Percentiles rank a stretch among this genome's conserved stretches.
These are phyloP conservation scores for Lactarius pseudohatsudake DNA, from an alignment of 768 basidiomycete species.

Conservation along the genomic window DNA sequence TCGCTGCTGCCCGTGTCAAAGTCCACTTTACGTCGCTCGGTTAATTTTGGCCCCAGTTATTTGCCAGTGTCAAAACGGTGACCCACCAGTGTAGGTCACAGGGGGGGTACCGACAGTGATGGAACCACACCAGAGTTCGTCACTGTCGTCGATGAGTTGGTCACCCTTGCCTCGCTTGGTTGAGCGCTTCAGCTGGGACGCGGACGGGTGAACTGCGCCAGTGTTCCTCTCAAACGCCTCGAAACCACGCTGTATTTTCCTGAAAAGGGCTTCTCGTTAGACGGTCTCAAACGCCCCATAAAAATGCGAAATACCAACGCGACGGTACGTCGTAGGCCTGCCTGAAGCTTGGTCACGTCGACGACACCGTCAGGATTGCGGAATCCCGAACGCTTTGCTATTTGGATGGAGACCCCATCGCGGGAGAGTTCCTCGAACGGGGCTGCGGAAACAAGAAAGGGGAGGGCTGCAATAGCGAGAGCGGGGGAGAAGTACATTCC, in stretches of 20 bases:
- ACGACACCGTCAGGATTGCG: not conserved
- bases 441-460: not conserved
- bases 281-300: not conserved
- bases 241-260: conserved; percentile 24
- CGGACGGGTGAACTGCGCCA: conserved; percentile 19
- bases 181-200: not conserved
- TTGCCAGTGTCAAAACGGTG: not conserved
- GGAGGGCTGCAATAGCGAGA: not conserved
- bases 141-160: conserved; percentile 14
- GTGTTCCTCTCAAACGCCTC: conserved; percentile 22
- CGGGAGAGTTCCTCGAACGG: not conserved
- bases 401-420: not conserved
- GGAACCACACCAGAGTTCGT: conserved; percentile 23
- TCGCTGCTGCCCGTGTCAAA: conserved; percentile 41
- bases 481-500: not conserved
- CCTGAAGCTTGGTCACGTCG: not conserved
- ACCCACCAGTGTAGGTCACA: conserved; percentile 15
- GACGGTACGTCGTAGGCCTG: not conserved
- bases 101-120: conserved; percentile 29
- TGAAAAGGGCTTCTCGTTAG: not conserved
- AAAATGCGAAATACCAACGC: not conserved
- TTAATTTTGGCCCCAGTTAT: not conserved
- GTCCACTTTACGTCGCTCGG: conserved; percentile 32
- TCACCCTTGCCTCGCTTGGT: conserved; percentile 1
- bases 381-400: not conserved